Evolutionary conservation across 371 early-diverging fungal species (phyloP), one percentile per base, ranked within the genome.

Genomic region (Haplosporangium sp.): DNA sequence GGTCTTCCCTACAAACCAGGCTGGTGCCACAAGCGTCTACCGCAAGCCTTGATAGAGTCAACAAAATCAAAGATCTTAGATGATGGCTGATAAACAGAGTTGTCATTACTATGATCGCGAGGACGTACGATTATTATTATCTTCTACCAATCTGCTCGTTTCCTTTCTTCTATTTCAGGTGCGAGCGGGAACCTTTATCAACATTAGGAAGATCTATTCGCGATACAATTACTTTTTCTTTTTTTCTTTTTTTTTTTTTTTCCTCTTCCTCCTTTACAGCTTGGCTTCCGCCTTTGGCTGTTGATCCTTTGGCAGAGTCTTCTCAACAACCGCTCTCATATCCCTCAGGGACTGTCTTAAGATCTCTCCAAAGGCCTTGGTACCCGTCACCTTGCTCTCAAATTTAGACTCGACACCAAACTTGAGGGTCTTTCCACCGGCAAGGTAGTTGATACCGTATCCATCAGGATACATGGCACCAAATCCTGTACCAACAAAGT

Each of bases 401-500:
- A 81, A 72, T 74, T 96, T 97, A 62, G 87, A 88, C 72, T 96
- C 96, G 46, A 93, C 88, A 38, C 94, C 94, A 83, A 94, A 93
- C 65, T 91, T 94, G 58, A 96, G 84, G 11, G 85, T 48, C 23
- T 83, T 80, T 5, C 86, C 84, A 16, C 86, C 89, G 2, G 94
- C 85, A 73, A 90, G 86, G 81, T 97, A 97, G 83, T 96, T 96
- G 75, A 94, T 91, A 40, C 96, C 97, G 72, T 95, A 97, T 1
- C 95, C 94, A 67, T 95, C 91, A 0, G 85, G 86, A 55, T 73
- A 86, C n/a, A 90, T 88, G 16, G 89, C 84, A 46, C 94, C 94
- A 73, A 94, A 95, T 0, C 95, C 95, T 2, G 92, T 91, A n/a
- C 93, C 93, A 53, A 87, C 86, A 55, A 95, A 85, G 38, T 87